These are phyloP conservation scores for Stachybotrys echinatus DNA, from an alignment of 2,329 filamentous ascomycete genomes.

Conservation along the genomic window DNA sequence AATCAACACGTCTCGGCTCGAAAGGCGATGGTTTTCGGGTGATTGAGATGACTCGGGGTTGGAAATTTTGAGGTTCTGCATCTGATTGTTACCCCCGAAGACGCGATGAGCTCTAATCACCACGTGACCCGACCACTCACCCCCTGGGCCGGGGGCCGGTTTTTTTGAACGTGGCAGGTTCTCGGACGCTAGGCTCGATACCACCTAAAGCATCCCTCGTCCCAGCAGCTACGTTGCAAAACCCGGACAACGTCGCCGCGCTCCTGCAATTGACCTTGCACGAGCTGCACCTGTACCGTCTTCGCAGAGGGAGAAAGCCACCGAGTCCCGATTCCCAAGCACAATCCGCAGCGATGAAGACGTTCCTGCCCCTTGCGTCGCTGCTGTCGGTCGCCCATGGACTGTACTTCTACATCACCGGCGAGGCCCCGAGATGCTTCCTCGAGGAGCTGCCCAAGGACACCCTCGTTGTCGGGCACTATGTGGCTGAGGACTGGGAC, in stretches of 20 bases:
- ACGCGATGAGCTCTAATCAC: constrained; percentile 6
- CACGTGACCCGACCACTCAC: constrained; percentile 27
- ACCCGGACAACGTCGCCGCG: too few species aligned
- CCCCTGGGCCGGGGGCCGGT: constrained; percentile 23
- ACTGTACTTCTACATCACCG: constrained; percentile 94
- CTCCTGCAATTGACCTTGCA: not conserved
- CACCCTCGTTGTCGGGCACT: constrained; percentile 91
- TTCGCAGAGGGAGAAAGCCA: not conserved
- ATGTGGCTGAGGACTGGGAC: constrained; percentile 80
- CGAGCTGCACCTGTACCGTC: not conserved
- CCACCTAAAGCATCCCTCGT: not conserved
- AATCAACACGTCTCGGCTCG: constrained; percentile 6
- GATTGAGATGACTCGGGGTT: not conserved
- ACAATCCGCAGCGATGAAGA: constrained; percentile 41
- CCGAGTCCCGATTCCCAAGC: not conserved
- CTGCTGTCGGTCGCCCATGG: constrained; percentile 66
- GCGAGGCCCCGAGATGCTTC: constrained; percentile 85
- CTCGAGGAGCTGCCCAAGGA: constrained; percentile 97
- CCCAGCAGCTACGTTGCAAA: too few species aligned
- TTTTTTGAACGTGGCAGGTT: constrained; percentile 52
- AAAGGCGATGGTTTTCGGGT: not conserved
- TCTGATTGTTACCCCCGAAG: not conserved
- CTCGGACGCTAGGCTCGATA: constrained; percentile 4
- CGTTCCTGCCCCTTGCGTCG: constrained; percentile 60
- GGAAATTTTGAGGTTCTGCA: not conserved